Base-by-base conservation (phyloP, 345 rosid species). In the Gossypium rotundifolium region DNA sequence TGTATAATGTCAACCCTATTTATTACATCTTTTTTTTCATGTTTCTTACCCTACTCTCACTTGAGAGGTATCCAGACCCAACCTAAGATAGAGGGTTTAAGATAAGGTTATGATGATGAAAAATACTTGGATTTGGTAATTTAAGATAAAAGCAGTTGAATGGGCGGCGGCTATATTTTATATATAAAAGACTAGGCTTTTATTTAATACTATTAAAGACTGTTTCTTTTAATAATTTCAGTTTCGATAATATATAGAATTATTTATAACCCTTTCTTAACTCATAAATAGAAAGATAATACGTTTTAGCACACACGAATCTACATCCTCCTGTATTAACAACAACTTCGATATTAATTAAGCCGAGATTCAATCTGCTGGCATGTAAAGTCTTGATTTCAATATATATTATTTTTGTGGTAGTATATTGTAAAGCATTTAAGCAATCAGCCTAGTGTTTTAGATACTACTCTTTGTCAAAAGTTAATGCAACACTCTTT, bases 311-410 rank as follows among this genome's bases (percentile, higher is more conserved):
- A 5, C 7, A 1, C 1, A 4, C 40, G 1, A 33, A 33, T 5
- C 0, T 0, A 33, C 7, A 1, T 33, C 1, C 1, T 33, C 7
- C 0, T 33, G 1, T 33, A 33, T 33, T 33, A 5, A 33, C 7
- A 33, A 33, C 0, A 33, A 5, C 5, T 4, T 5, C 0, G 0
- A 33, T 33, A 5, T 33, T 5, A 33, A 33, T 33, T 33, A 1
- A 5, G 0, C 1, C 7, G 40, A 33, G 1, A 33, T 33, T 33
- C 7, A 33, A 33, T 33, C 40, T 0, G 7, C 0, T 5, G 1
- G 7, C 3, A 42, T 7, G 4, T 65, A 40, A 64, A 64, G 23
- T 22, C 23, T 22, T 22, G 23, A 22, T 22, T 22, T 22, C 46
- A 1, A 27, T 57, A 57, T 57, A 10, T n/a, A 5, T 33, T 33